These are phyloP conservation scores for Arctium minus DNA, from an alignment of 129 eudicot species.

Conservation along the genomic window DNA sequence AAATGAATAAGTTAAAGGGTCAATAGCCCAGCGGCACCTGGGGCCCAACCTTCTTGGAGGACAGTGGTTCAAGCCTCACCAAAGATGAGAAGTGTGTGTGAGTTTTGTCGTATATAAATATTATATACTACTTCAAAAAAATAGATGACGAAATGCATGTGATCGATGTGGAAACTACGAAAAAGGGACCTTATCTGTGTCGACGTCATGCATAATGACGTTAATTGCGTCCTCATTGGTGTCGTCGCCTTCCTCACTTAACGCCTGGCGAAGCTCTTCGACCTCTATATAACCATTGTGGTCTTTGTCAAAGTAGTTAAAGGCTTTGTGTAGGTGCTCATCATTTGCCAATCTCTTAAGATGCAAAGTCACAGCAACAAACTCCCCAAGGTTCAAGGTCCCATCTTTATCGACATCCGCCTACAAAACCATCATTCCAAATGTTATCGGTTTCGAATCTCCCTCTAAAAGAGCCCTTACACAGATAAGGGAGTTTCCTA, in stretches of 20 bases:
- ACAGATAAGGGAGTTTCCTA: too few species aligned
- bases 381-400: constrained; percentile 58
- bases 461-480: neutral
- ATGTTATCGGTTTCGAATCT: neutral
- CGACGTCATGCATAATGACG: constrained; percentile 52
- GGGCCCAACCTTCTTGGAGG: too few species aligned
- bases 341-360: constrained; percentile 66
- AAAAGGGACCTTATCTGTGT: constrained; percentile 50
- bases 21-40: too few species aligned
- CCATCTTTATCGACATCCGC: constrained; percentile 82
- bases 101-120: neutral
- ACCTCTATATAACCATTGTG: constrained; percentile 56
- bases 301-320: constrained; percentile 49
- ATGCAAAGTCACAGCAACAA: constrained; percentile 63
- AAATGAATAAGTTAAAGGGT: too few species aligned
- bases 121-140: neutral
- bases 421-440: constrained; percentile 28
- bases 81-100: neutral
- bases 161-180: neutral
- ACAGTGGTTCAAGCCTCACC: too few species aligned
- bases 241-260: constrained; percentile 47
- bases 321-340: constrained; percentile 65
- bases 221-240: constrained; percentile 47
- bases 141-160: neutral
- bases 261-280: constrained; percentile 53